A percentile compares a stretch with the other conserved stretches of the same genome.
These are phyloP conservation scores for Microdochium bolleyi DNA, from an alignment of 2,329 filamentous ascomycete genomes.

Conservation along the genomic window DNA sequence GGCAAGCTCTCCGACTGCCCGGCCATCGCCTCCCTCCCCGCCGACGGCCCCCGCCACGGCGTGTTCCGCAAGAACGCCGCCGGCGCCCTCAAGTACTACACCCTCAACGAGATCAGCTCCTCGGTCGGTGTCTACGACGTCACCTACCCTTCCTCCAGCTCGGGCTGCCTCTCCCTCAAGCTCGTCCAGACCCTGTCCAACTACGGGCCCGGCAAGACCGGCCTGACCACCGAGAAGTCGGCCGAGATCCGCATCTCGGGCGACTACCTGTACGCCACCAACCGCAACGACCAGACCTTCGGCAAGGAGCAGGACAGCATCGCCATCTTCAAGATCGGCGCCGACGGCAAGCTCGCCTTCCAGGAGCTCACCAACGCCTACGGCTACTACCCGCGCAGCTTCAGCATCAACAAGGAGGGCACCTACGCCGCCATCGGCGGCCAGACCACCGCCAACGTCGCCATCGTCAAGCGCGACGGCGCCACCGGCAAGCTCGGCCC, in stretches of 20 bases:
- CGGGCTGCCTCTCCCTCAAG: constrained; percentile 54
- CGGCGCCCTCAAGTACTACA: constrained; percentile 53
- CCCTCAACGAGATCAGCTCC: constrained; percentile 46
- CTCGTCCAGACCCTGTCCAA: constrained; percentile 18
- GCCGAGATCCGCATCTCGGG: neutral
- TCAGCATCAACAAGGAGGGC: constrained; percentile 57
- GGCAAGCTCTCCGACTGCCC: constrained; percentile 29
- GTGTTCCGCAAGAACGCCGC: constrained; percentile 41
- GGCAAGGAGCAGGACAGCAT: constrained; percentile 57
- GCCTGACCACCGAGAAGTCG: constrained; percentile 25
- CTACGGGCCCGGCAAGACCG: constrained; percentile 12
- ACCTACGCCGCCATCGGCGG: constrained; percentile 49
- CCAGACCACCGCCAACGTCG: constrained; percentile 33
- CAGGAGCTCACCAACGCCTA: constrained; percentile 59
- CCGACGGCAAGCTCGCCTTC: constrained; percentile 40
- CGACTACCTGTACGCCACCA: neutral
- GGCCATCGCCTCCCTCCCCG: constrained; percentile 28
- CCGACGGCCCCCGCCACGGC: constrained; percentile 55
- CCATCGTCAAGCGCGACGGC: constrained; percentile 52
- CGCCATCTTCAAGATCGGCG: constrained; percentile 44
- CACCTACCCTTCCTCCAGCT: constrained; percentile 51
- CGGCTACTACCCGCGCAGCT: constrained; percentile 53
- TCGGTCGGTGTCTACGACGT: constrained; percentile 46
- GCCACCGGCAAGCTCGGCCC: constrained; percentile 46
- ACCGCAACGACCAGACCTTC: constrained; percentile 23